Evolutionary conservation across 495 filamentous ascomycete species (phyloP).

Genomic region (Aspergillus coremiiformis): DNA sequence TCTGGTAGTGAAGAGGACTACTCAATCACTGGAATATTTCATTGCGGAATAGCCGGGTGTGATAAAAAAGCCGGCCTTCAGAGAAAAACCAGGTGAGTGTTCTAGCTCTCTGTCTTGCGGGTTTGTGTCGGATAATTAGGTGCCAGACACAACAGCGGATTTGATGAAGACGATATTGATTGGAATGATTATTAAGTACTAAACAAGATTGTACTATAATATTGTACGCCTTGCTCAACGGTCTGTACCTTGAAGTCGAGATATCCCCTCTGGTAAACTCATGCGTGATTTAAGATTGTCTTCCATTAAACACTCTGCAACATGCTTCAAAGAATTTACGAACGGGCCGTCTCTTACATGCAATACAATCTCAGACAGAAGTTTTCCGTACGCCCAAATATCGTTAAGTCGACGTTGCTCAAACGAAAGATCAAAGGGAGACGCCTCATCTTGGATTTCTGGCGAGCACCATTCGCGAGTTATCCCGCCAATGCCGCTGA

Average conservation of each 20-base stretch:
- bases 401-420: conserved; percentile 12
- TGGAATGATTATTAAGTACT: not conserved
- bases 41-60: not conserved
- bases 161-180: not conserved
- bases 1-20: not conserved
- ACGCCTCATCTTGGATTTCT: conserved; percentile 15
- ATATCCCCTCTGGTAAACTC: not conserved
- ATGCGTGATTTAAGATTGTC: not conserved
- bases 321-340: conserved; percentile 4
- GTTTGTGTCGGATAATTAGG: not conserved
- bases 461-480: conserved; percentile 21
- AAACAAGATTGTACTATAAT: not conserved
- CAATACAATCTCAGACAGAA: conserved; percentile 11
- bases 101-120: not conserved
- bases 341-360: conserved; percentile 6
- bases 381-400: conserved; percentile 18
- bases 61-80: not conserved
- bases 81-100: too few species aligned
- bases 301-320: conserved; percentile 11
- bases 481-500: conserved; percentile 24
- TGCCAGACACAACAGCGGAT: not conserved
- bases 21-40: not conserved
- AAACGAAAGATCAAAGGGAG: conserved; percentile 15
- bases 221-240: not conserved
- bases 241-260: not conserved